Evolutionary conservation across 306 rosid species (phyloP), one percentile per base, ranked within the genome.

Genomic region (Cucumis hystrix): DNA sequence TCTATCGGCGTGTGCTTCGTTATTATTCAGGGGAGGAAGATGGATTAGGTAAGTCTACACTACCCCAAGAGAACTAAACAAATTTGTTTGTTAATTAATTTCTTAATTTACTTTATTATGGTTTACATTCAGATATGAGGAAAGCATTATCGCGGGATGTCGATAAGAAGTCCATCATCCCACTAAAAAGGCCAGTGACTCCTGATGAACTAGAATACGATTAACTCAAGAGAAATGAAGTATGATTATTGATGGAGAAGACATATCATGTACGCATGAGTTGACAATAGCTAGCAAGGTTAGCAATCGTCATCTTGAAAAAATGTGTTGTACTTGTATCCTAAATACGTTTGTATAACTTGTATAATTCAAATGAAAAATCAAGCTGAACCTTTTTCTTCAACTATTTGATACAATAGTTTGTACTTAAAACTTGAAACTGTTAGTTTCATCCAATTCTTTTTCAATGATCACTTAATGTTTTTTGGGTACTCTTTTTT

Each of bases 1-100:
- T 96, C n/a, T 96, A 96, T 85, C 88, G 99, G 80, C 91, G 98
- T 61, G 97, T 96, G 73, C 90, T 92, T 14, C 91, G 91, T 14
- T 96, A 96, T 79, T 96, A 96, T 87, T 96, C 99, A 2, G 98
- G 98, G 75, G 99, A 96, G 82, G 98, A 92, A 87, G 98, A 96
- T 82, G 99, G 97, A 76, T 82, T 96, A 83, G 99, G 99, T 92
- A 85, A 62, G 80, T 77, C 59, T 33, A 30, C 74, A 49, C 9
- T 33, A 54, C 77, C 18, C 40, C 35, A 52, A 33, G 30, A 54
- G 47, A n/a, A 17, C 1, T 10, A 55, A 51, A 28, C 5, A 33
- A 33, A 33, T 33, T 33, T 33, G 37, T 33, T 33, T 33, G 23
- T 8, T 51, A 30, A 28, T 8, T 51, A 30, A 28, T 65, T 65